phyloP scores from a whole-genome alignment of 257 asterid species.

The Scutellaria galericulata region DNA sequence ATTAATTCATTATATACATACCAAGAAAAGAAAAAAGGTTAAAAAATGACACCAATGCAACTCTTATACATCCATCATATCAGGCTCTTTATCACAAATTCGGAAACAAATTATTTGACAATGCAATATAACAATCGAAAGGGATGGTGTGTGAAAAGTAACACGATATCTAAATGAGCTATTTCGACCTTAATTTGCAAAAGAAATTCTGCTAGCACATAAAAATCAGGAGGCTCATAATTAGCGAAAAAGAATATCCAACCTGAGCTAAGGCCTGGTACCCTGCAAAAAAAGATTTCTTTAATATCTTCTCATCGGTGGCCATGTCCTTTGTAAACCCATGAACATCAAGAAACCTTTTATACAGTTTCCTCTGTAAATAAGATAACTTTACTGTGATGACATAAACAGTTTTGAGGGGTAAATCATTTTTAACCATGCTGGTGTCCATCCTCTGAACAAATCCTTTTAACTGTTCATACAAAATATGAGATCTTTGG shows the following conservation, averaged over 20 bases:
- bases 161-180: not conserved
- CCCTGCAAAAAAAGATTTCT: constrained; percentile 77
- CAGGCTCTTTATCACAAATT: too few relatives aligned
- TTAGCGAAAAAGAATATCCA: constrained; percentile 12
- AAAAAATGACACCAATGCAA: not conserved
- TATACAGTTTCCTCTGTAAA: constrained; percentile 73
- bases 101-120: too few relatives aligned
- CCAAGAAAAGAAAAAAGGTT: not conserved
- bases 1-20: not conserved
- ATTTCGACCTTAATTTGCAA: not conserved
- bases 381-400: constrained; percentile 78
- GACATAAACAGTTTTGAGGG: constrained; percentile 85
- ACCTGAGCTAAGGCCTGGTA: constrained; percentile 97
- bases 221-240: not conserved
- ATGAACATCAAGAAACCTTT: constrained; percentile 78
- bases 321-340: constrained; percentile 77
- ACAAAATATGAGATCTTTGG: constrained; percentile 92
- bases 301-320: constrained; percentile 53
- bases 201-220: not conserved
- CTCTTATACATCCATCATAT: not conserved
- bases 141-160: too few relatives aligned
- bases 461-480: constrained; percentile 81
- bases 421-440: constrained; percentile 77
- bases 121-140: too few relatives aligned
- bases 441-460: constrained; percentile 84